Conservation (phyloP, 164 flowering plant genomes). For the Nymphaea colorata region DNA sequence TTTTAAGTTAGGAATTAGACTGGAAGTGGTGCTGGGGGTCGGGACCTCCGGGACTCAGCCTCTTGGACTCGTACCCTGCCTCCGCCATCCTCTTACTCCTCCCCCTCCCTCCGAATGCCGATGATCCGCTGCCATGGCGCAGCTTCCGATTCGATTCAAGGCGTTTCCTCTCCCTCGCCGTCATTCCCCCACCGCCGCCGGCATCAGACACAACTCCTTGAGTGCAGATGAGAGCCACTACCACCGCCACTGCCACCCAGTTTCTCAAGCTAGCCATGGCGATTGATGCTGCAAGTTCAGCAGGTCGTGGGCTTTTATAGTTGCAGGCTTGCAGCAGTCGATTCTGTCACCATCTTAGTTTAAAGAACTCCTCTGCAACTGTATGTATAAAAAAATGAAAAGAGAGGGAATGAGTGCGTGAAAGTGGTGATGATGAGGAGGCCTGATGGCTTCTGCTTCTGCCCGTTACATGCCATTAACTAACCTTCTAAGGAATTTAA, state of each 20-base stretch:
- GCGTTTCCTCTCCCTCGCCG: background rate
- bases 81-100: background rate
- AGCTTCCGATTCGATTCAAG: background rate
- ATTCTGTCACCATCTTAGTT: background rate
- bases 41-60: constrained; percentile 9
- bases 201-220: background rate
- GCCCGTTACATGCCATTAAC: background rate
- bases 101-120: background rate
- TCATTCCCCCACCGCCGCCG: background rate
- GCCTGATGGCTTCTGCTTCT: background rate
- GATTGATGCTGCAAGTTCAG: background rate
- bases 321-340: background rate
- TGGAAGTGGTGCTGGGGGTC: constrained; percentile 5
- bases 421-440: background rate
- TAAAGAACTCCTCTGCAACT: no score
- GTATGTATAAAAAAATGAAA: background rate
- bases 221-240: background rate
- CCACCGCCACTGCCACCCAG: background rate
- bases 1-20: no score
- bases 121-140: background rate
- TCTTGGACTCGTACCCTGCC: constrained; percentile 1
- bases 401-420: background rate
- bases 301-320: background rate
- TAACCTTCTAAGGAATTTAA: background rate
- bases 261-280: background rate